These are phyloP conservation scores for Mycena olivaceomarginata DNA, from an alignment of 768 basidiomycete species.

Conservation along the genomic window DNA sequence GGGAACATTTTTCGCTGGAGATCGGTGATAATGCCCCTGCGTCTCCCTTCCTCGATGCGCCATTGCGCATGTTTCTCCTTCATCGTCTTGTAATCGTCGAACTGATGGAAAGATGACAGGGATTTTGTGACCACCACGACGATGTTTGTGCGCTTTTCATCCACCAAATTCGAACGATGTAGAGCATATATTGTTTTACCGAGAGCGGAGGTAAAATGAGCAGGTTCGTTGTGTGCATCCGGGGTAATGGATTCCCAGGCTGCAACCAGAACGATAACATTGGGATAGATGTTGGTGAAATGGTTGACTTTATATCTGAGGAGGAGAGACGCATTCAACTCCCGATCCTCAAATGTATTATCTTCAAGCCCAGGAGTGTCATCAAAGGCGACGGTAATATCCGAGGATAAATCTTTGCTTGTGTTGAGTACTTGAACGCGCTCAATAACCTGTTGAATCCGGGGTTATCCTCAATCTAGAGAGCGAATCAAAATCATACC, in stretches of 20 bases:
- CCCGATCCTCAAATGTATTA: constrained; percentile 5
- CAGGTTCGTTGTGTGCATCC: constrained; percentile 17
- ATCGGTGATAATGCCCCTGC: constrained; percentile 20
- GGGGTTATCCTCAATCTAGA: not conserved
- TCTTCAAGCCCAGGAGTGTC: constrained; percentile 24
- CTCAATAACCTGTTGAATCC: constrained; percentile 15
- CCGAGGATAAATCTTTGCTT: not conserved
- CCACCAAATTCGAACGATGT: constrained; percentile 4
- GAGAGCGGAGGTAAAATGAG: constrained; percentile 11
- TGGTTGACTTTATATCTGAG: not conserved
- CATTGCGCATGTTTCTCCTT: constrained; percentile 13
- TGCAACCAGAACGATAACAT: constrained; percentile 15
- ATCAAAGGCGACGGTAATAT: constrained; percentile 18
- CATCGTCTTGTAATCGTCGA: constrained; percentile 7
- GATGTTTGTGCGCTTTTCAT: not conserved
- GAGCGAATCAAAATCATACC: not conserved
- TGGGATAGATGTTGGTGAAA: constrained; percentile 13
- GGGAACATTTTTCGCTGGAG: constrained; percentile 22
- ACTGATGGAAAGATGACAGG: constrained; percentile 8
- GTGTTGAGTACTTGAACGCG: constrained; percentile 6
- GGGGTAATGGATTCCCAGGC: constrained; percentile 10
- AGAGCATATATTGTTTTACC: constrained; percentile 13
- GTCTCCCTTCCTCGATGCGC: constrained; percentile 18
- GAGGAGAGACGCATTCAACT: constrained; percentile 8
- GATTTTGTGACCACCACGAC: constrained; percentile 21